Conservation (phyloP, 441 rosid species). For the Pelargonium australe region DNA sequence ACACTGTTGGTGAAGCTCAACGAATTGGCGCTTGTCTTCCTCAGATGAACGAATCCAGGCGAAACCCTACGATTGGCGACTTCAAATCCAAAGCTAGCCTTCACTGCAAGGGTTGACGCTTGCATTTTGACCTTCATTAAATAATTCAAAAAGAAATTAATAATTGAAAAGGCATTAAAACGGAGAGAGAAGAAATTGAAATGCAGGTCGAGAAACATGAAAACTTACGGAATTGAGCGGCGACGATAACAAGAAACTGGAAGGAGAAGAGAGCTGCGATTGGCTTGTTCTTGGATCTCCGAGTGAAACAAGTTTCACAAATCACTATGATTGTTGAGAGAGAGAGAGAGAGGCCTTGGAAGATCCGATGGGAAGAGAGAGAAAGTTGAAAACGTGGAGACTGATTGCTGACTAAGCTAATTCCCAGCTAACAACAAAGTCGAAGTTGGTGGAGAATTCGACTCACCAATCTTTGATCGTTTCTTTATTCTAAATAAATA, state of each 20-base stretch:
- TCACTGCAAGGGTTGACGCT: constrained; percentile 41
- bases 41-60: constrained; percentile 19
- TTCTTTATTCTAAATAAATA: background rate
- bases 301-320: no score
- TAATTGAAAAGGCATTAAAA: background rate
- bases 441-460: constrained; percentile 28
- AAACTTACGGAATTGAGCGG: background rate
- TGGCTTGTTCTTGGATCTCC: no score
- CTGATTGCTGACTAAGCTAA: constrained; percentile 4
- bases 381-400: constrained; percentile 8
- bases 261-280: no score
- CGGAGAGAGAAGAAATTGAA: constrained; percentile 6
- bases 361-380: constrained; percentile 31
- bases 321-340: no score
- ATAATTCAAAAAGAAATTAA: background rate
- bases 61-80: constrained; percentile 27
- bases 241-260: background rate
- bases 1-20: constrained; percentile 16
- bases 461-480: background rate
- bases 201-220: background rate
- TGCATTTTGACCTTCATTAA: constrained; percentile 39
- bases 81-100: constrained; percentile 35
- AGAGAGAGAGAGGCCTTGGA: constrained; percentile 20
- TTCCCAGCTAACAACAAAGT: constrained; percentile 10
- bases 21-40: constrained; percentile 15